Base-by-base conservation (phyloP, 2,329 filamentous ascomycete species). In the Fusarium sp. region DNA sequence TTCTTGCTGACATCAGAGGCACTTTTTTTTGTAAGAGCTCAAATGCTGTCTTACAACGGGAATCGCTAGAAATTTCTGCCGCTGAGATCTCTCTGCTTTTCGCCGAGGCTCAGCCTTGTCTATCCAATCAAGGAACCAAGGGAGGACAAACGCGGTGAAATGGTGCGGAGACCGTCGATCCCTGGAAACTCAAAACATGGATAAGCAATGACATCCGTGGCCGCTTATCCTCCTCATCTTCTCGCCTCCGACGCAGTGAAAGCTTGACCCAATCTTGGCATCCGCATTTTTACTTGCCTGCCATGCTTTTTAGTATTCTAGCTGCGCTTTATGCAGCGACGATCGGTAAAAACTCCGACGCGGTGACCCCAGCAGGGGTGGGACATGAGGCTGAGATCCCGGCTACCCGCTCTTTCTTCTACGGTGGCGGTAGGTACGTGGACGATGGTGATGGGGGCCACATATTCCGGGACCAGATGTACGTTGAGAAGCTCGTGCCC, bases 401-500 rank as follows among this genome's bases (percentile, higher is more conserved):
- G 5, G 55, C 71, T 48, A 42, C 64, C 18, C 69, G 72, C 6
- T 61, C 69, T 3, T 73, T 52, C 24, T 73, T 73, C 31, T 72
- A 72, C 36, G 43, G 57, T 2, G 69, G 72, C 1, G 72, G 72
- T 0, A 46, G 26, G 5, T 74, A 74, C n/a, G 72, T 69, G 11
- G 50, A 71, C 26, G 67, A 73, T 39, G 72, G 58, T 7, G 34
- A 68, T 1, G 69, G 64, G 1, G 67, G 69, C 1, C 72, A 71
- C 51, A 43, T 73, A 18, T 71, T 74, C 42, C 63, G 55, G 7
- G 72, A 71, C 26, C 72, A 73, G 31, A 74, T 74, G 72, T 73
- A 73, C 18, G 67, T 73, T 18, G 72, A 73, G 55, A 72, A 72
- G 43, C 54, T 73, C 10, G 43, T 53, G 3, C 69, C 72, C 0